Base-by-base conservation (phyloP, 106 monocot species). In the Acorus calamus region DNA sequence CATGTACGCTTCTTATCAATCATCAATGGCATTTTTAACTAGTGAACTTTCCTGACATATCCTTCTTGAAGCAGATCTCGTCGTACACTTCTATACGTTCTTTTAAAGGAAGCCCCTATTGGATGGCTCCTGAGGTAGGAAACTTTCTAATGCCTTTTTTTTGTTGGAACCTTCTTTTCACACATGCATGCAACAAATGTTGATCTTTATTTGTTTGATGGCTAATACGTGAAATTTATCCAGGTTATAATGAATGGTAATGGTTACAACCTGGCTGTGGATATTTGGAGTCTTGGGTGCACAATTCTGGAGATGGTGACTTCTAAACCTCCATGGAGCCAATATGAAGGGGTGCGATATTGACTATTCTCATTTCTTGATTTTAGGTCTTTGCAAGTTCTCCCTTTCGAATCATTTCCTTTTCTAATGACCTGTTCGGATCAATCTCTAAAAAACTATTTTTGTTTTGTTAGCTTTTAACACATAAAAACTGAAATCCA, bases 221-320 rank as follows among this genome's bases (percentile, higher is more conserved):
- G 44, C 53, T 8, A 11, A 11, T 45, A 47, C 52, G 3, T 3
- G 9, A 57, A 42, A 3, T 61, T 80, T 73, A 47, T 69, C 8
- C 71, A 96, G 91, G 87, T 87, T 73, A 83, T 91, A 53, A 96
- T 87, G 91, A 96, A 91, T 62, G 43, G 46, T 47, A 77, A 57
- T 73, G 96, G 98, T 3, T 99, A 92, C 79, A 82, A 76, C 52
- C 79, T 99, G 5, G 68, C 98, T 6, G 92, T 85, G 8, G 98
- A 99, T 74, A 92, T 99, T 46, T 99, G 98, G 98, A 99, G 98
- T 73, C 85, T 99, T 67, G 98, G 92, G 48, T 99, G 98, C 48
- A 99, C 92, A 14, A 63, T 99, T 73, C 67, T 99, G 51, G 98
- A 99, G 70, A 99, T 99, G 92, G 92, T 85, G 47, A 88, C 91